Percentiles rank a stretch among this genome's conserved stretches.
phyloP scores from a whole-genome alignment of 2,329 filamentous ascomycete species.

The Monilinia aucupariae region DNA sequence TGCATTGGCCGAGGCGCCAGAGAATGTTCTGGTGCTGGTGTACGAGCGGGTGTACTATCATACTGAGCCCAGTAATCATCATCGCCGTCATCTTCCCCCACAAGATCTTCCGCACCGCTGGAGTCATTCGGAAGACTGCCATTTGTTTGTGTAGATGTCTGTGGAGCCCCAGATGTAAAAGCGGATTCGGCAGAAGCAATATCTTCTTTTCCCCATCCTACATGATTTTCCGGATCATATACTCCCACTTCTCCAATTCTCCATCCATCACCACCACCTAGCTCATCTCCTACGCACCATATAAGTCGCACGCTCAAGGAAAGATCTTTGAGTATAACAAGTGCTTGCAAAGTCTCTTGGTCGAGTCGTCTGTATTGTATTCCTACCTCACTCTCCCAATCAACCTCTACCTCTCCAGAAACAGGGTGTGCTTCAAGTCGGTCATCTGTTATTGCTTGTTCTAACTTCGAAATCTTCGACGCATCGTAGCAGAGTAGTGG shows the following conservation, averaged over 20 bases:
- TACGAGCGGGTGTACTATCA: constrained; percentile 62
- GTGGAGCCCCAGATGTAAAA: constrained; percentile 37
- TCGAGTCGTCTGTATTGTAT: constrained; percentile 64
- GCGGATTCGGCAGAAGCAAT: constrained; percentile 57
- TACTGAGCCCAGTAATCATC: constrained; percentile 78
- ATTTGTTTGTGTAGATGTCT: constrained; percentile 4
- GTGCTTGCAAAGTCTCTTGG: constrained; percentile 66
- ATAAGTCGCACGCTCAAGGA: constrained; percentile 60
- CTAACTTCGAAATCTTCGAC: constrained; percentile 49
- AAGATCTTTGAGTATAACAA: constrained; percentile 57
- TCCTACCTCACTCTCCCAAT: constrained; percentile 59
- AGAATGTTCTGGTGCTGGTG: constrained; percentile 56
- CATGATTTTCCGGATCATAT: constrained; percentile 48
- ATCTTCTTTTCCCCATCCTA: constrained; percentile 46
- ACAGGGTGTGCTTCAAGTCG: constrained; percentile 73
- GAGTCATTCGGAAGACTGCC: background rate
- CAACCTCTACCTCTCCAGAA: constrained; percentile 72
- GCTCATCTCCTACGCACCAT: constrained; percentile 56
- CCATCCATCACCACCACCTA: constrained; percentile 61
- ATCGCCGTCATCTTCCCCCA: constrained; percentile 57
- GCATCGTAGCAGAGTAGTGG: constrained; percentile 63
- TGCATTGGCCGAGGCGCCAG: constrained; percentile 47
- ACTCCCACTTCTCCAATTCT: constrained; percentile 64
- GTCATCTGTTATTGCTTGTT: constrained; percentile 56
- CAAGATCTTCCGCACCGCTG: background rate